Conservation (phyloP, 2,329 filamentous ascomycete species). For the Lomentospora prolificans region DNA sequence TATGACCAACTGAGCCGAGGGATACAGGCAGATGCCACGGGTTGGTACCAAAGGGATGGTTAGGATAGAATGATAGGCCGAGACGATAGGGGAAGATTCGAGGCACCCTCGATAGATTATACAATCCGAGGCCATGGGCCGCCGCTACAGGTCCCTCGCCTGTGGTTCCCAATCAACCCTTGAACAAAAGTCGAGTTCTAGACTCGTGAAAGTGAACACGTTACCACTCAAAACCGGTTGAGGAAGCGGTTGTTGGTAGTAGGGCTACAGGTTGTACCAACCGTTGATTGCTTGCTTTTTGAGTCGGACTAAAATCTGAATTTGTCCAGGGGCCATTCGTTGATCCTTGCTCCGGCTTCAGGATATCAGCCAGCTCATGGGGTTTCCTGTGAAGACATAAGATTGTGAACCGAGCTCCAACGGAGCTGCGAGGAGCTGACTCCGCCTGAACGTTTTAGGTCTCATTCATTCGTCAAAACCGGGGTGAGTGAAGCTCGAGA, state of each 20-base stretch:
- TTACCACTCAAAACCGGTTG: neutral
- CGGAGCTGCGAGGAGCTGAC: neutral
- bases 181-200: neutral
- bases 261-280: no score
- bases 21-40: no score
- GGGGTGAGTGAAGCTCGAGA: neutral
- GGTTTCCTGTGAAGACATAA: neutral
- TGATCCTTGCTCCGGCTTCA: no score
- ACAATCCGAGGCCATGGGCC: neutral
- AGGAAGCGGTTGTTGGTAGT: no score
- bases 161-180: neutral
- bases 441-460: neutral
- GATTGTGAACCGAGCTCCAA: neutral
- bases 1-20: no score
- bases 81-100: neutral
- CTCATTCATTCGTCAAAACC: neutral
- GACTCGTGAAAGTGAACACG: neutral
- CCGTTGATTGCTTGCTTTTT: no score
- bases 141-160: no score
- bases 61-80: neutral
- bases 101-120: neutral
- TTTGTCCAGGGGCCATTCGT: no score
- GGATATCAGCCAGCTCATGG: no score
- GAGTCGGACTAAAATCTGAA: no score
- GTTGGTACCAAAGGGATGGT: neutral